Conservation (phyloP, 2,329 filamentous ascomycete genomes). For the Aspergillus sp. region DNA sequence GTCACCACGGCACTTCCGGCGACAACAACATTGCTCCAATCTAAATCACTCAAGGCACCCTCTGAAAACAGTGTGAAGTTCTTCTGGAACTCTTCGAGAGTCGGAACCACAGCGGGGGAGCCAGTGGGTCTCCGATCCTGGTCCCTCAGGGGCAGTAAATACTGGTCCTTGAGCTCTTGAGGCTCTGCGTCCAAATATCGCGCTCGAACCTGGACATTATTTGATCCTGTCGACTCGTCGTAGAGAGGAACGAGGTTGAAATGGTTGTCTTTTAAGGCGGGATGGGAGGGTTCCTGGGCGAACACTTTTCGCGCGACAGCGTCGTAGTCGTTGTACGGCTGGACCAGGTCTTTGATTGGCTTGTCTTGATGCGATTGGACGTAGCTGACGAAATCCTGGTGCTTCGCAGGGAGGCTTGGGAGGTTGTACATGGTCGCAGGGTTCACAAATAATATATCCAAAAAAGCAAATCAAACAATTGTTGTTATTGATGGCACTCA, state of each 20-base stretch:
- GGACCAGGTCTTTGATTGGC: constrained; percentile 23
- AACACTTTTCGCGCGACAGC: constrained; percentile 30
- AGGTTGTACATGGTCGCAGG: constrained; percentile 5
- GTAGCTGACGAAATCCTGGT: constrained; percentile 22
- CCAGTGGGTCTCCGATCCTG: constrained; percentile 57
- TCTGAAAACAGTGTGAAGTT: constrained; percentile 82
- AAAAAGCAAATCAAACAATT: too few species aligned
- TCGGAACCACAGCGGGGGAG: constrained; percentile 60
- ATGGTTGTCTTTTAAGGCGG: constrained; percentile 21
- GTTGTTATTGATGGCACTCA: too few species aligned
- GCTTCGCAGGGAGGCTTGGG: constrained; percentile 22
- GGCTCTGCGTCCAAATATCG: constrained; percentile 26
- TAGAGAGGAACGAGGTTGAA: constrained; percentile 33
- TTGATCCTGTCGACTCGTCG: constrained; percentile 10
- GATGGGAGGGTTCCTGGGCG: constrained; percentile 32
- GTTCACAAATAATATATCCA: too few species aligned
- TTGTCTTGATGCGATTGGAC: constrained; percentile 17
- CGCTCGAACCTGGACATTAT: constrained; percentile 24
- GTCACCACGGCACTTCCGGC: constrained; percentile 78
- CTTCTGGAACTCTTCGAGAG: constrained; percentile 63
- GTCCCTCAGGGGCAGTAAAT: constrained; percentile 26
- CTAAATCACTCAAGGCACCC: constrained; percentile 64
- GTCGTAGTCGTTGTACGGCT: constrained; percentile 34
- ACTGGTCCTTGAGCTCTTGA: constrained; percentile 24
- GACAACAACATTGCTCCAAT: constrained; percentile 77